Evolutionary conservation across 495 filamentous ascomycete species (phyloP), one percentile per base, ranked within the genome.

Genomic region (Penicillium salamii): DNA sequence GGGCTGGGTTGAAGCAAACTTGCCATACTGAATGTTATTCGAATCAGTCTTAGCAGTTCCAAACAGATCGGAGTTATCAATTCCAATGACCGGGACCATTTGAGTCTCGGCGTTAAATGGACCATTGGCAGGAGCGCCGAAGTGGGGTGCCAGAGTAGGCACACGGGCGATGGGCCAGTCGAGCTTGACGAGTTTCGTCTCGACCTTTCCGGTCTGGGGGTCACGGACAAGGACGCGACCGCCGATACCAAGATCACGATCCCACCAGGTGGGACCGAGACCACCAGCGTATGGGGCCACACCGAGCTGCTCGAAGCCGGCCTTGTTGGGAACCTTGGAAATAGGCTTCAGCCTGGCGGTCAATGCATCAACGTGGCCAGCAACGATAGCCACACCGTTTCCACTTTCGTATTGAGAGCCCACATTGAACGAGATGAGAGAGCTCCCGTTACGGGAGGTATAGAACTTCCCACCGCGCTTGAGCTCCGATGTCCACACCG

Each of bases 121-220:
- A 1, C 89, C 90, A 46, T 79, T 69, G 39, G 91, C 83, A 7
- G 86, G 80, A 24, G 85, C 77, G 19, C 93, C 93, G 57, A 98
- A 98, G 67, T 98, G 93, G 29, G 90, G 90, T 29, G 93, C 93
- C 5, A 98, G 77, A 1, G 93, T 96, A 11, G 93, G 91, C 54
- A 97, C 90, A 32, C 89, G 79, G 12, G 93, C 93, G 69, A 98
- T 84, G 1, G 93, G 93, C 88, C 91, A 96, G 61, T 86, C 87
- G 23, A 97, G 76, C 68, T 96, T 92, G 18, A 95, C 90, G 24
- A 97, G 73, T 73, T 86, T 90, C 32, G 78, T 82, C 40, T 83
- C 78, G 23, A 95, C 87, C 78, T 91, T 96, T 52, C 88, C 89
- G 3, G 79, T 81, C 2, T 75, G 59, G 3, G 75, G 62, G 50